These are phyloP conservation scores for Pythium plurisporium DNA, from an alignment of 352 stramenopile genomes.

Conservation along the genomic window DNA sequence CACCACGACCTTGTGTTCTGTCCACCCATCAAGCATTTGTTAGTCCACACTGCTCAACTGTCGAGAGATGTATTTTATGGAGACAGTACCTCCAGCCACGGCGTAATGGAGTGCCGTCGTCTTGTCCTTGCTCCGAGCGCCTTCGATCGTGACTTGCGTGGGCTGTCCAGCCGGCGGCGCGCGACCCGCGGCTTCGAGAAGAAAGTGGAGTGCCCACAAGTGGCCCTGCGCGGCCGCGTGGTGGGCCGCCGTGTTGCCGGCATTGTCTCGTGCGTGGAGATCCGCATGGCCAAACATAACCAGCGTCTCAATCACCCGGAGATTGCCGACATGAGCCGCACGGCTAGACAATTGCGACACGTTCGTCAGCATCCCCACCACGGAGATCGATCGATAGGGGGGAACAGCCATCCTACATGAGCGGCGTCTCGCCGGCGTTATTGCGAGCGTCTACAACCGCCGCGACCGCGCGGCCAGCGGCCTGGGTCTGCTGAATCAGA, in stretches of 20 bases:
- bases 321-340: constrained; percentile 63
- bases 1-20: constrained; percentile 64
- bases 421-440: constrained; percentile 54
- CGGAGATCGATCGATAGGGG: background rate
- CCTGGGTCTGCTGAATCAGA: constrained; percentile 67
- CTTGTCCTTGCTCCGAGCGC: constrained; percentile 28
- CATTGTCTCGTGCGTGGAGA: constrained; percentile 42
- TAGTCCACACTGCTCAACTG: background rate
- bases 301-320: constrained; percentile 55
- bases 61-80: background rate
- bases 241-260: constrained; percentile 63
- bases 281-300: constrained; percentile 47
- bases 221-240: constrained; percentile 68
- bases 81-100: constrained; percentile 26
- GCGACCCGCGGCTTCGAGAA: constrained; percentile 46
- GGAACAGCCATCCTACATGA: constrained; percentile 45
- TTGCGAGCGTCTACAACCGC: constrained; percentile 55
- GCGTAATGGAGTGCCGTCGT: constrained; percentile 56
- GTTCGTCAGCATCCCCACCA: background rate
- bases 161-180: background rate
- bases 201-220: constrained; percentile 70
- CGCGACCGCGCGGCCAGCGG: constrained; percentile 18
- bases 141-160: constrained; percentile 6
- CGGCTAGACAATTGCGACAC: constrained; percentile 27
- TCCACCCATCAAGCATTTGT: background rate